Evolutionary conservation across 306 rosid genomes (phyloP), one percentile per base, ranked within the genome.

Genomic region (Quercus bicolor): DNA sequence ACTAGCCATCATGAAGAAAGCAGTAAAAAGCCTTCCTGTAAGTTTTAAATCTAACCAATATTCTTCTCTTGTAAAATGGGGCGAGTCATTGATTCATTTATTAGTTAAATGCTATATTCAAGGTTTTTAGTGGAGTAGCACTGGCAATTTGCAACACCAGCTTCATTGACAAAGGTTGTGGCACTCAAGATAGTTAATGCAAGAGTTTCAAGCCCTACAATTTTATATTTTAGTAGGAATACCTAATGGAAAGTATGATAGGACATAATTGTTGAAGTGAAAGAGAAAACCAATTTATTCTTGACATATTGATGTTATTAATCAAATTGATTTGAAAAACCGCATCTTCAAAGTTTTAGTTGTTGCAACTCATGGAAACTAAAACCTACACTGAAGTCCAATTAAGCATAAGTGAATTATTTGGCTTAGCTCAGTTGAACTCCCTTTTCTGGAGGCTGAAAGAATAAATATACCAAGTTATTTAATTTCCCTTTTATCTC

Each of bases 1-100:
- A n/a, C 51, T 91, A 62, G 98, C 97, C 81, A 84, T 94, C 34
- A 87, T 91, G 90, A 92, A 92, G 88, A 94, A 85, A 70, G 94
- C 90, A 83, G 75, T 78, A 53, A 92, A 85, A 82, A 87, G 76
- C 84, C 92, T 92, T 55, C 97, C 95, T 31, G 97, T 92, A 81
- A 86, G 95, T 87, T 74, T 79, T 78, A 43, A 16, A 52, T 48
- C 20, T 71, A 37, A 45, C 54, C 34, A 9, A 18, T 65, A 70
- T 53, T 74, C 70, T 66, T 70, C 24, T 68, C 18, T 23, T 76
- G 26, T 69, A 19, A 31, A 74, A 70, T 68, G 24, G 73, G 72
- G 24, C 0, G 53, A 66, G 43, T 72, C 20, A 29, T 29, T 15
- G 0, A 31, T 43, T 43, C 24, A 21, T 62, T 14, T 61, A 24